phyloP scores from a whole-genome alignment of 1,284 basidiomycete species.

The Cystobasidiaceae sp. region DNA sequence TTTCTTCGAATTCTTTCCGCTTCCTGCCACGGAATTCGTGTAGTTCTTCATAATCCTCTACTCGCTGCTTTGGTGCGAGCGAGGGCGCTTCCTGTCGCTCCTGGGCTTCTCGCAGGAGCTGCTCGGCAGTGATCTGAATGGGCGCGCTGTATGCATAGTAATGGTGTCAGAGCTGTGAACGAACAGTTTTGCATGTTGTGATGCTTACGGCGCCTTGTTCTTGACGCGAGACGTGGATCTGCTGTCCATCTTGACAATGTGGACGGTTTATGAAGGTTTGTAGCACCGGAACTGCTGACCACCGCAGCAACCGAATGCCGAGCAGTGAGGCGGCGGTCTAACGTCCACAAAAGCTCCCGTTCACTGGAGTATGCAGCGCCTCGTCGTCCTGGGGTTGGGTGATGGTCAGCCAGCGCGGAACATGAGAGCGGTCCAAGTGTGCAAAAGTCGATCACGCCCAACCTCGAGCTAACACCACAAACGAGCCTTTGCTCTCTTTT shows the following conservation, averaged over 20 bases:
- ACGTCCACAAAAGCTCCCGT: not conserved
- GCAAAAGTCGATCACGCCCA: not conserved
- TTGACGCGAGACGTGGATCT: conserved; percentile 28
- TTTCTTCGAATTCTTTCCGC: conserved; percentile 92
- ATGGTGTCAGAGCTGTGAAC: not conserved
- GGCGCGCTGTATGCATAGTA: conserved; percentile 1
- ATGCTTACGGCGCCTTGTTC: conserved; percentile 31
- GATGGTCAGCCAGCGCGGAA: too few relatives aligned
- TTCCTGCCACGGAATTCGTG: conserved; percentile 92
- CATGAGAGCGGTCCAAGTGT: not conserved
- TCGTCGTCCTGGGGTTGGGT: too few relatives aligned
- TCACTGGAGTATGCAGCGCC: too few relatives aligned
- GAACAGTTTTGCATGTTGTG: not conserved
- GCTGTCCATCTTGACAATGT: conserved; percentile 14
- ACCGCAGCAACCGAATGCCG: too few relatives aligned
- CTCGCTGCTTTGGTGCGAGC: conserved; percentile 83
- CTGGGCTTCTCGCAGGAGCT: conserved; percentile 95
- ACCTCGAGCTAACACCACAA: too few relatives aligned
- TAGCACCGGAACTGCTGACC: too few relatives aligned
- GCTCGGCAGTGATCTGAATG: conserved; percentile 86
- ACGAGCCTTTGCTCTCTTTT: not conserved
- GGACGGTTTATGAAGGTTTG: too few relatives aligned
- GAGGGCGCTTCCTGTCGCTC: conserved; percentile 90
- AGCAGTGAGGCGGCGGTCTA: not conserved
- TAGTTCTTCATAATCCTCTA: conserved; percentile 96